Conservation (phyloP, 148 eudicot species). For the Chenopodium formosanum region DNA sequence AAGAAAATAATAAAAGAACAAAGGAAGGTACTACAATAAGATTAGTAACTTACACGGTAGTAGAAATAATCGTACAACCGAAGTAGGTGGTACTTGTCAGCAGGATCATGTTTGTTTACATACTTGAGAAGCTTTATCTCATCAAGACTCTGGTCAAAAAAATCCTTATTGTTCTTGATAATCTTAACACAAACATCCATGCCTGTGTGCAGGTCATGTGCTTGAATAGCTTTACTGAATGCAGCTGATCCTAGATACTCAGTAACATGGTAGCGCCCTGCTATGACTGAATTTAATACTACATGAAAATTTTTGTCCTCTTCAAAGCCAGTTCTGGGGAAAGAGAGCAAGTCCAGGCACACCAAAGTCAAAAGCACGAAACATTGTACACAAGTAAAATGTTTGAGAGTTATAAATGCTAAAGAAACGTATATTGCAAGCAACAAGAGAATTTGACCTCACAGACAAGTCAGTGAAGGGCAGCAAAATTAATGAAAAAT, state of each 20-base stretch:
- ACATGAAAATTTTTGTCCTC: constrained; percentile 98
- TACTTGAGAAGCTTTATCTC: constrained; percentile 97
- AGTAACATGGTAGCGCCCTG: constrained; percentile 98
- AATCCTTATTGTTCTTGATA: constrained; percentile 97
- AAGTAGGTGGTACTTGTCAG: constrained; percentile 85
- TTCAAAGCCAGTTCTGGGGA: constrained; percentile 86
- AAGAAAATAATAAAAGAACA: background rate
- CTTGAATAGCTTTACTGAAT: constrained; percentile 99
- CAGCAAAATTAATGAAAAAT: background rate
- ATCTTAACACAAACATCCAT: constrained; percentile 99
- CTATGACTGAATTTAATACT: constrained; percentile 85
- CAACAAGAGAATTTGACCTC: background rate
- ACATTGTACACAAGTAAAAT: constrained; percentile 3
- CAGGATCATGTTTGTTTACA: constrained; percentile 95
- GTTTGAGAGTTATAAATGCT: background rate
- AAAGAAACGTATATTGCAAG: background rate
- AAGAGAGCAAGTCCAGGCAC: constrained; percentile 19
- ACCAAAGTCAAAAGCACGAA: constrained; percentile 19
- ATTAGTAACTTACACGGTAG: constrained; percentile 70
- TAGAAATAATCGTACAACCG: constrained; percentile 95
- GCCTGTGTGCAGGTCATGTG: constrained; percentile 96
- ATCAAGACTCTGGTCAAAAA: constrained; percentile 99
- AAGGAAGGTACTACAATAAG: constrained; percentile 6
- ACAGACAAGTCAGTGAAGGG: background rate
- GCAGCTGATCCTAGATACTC: constrained; percentile 99